These are phyloP conservation scores for Nakataea oryzae DNA, from an alignment of 2,329 filamentous ascomycete species.

Conservation along the genomic window DNA sequence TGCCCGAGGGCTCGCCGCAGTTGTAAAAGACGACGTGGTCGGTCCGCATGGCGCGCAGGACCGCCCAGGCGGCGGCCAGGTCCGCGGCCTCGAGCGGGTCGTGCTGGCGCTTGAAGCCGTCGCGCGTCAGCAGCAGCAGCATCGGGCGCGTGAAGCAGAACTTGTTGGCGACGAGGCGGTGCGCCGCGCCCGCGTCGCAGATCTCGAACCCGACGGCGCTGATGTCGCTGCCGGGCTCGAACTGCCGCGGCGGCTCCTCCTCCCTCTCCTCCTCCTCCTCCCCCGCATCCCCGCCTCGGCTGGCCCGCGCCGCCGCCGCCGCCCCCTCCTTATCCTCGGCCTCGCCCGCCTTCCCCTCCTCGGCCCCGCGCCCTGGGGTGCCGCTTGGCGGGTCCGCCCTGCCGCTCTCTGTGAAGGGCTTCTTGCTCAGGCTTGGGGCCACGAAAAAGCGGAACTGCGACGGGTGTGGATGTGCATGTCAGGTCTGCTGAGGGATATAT, in stretches of 20 bases:
- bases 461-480: not conserved
- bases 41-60: conserved; percentile 15
- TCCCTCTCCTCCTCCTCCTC: not conserved
- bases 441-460: conserved; percentile 11
- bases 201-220: conserved; percentile 30
- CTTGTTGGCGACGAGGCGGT: conserved; percentile 35
- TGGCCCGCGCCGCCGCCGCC: too few species aligned
- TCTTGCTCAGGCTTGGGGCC: conserved; percentile 3
- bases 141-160: conserved; percentile 37
- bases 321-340: not conserved
- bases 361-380: not conserved
- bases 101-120: conserved; percentile 34
- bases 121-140: conserved; percentile 31
- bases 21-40: conserved; percentile 30
- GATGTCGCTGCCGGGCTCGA: conserved; percentile 27
- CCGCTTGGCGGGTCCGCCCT: conserved; percentile 12
- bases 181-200: conserved; percentile 24
- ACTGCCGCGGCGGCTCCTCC: not conserved
- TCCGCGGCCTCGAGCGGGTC: conserved; percentile 25
- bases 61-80: conserved; percentile 23
- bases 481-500: not conserved
- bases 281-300: not conserved
- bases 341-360: not conserved
- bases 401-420: conserved; percentile 5
- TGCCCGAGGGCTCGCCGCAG: conserved; percentile 30